Conservation (phyloP, 2,329 filamentous ascomycete species). For the Diaporthe sp. region DNA sequence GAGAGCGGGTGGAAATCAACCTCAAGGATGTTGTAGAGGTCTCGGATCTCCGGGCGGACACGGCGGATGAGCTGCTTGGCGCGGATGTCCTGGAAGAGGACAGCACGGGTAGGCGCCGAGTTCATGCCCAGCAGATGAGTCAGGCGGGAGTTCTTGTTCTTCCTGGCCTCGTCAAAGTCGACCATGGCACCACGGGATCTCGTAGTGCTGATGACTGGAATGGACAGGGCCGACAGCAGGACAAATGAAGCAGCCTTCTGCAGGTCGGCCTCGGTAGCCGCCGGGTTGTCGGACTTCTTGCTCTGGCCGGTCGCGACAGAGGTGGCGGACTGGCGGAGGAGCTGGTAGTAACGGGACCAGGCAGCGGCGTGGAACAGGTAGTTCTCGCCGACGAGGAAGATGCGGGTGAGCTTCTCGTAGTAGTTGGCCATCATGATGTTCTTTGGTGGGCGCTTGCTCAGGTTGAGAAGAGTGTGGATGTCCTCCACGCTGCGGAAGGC, state of each 20-base stretch:
- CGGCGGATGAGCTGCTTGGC: slow-evolving; percentile 96
- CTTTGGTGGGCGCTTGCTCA: slow-evolving; percentile 98
- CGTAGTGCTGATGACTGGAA: slow-evolving; percentile 98
- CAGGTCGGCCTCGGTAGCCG: slow-evolving; percentile 88
- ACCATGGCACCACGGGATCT: slow-evolving; percentile 95
- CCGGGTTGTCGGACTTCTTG: slow-evolving; percentile 94
- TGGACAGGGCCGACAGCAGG: slow-evolving; percentile 93
- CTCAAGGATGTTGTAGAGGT: slow-evolving; percentile 98
- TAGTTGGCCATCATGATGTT: slow-evolving; percentile 99
- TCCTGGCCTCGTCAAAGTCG: slow-evolving; percentile 95
- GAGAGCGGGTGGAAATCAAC: slow-evolving; percentile 99
- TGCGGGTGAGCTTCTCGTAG: slow-evolving; percentile 98
- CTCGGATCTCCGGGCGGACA: slow-evolving; percentile 92
- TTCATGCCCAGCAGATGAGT: slow-evolving; percentile 97
- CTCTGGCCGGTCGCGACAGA: slow-evolving; percentile 87
- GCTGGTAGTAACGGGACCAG: slow-evolving; percentile 97
- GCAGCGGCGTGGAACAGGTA: slow-evolving; percentile 99
- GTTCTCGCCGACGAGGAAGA: slow-evolving; percentile 99
- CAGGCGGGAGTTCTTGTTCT: slow-evolving; percentile 98
- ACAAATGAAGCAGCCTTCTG: slow-evolving; percentile 97
- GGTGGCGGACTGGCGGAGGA: slow-evolving; percentile 90
- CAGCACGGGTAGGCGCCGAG: slow-evolving; percentile 87
- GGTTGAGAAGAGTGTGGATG: slow-evolving; percentile 95
- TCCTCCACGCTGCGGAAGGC: slow-evolving; percentile 99
- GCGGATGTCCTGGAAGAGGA: slow-evolving; percentile 94